Base-by-base conservation (phyloP, 2,329 filamentous ascomycete species). In the Grosmannia serpens region DNA sequence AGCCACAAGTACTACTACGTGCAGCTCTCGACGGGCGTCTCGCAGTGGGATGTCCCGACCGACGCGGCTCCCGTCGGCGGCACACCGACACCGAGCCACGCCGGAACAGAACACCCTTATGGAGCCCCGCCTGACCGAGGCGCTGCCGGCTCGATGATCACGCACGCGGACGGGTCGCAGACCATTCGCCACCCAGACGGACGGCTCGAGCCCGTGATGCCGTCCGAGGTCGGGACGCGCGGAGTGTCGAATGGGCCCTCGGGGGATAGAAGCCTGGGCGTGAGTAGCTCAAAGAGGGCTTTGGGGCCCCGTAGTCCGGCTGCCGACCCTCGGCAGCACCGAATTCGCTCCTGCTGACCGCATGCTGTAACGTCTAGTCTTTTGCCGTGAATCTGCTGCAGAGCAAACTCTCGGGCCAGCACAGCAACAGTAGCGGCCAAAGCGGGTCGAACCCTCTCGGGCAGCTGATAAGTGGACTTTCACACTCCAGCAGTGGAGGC, bases 31-130 rank as follows among this genome's bases (percentile, higher is more conserved):
- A 88, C 85, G 9, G 86, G 86, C 53, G 77, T 82, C 44, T 87
- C 85, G 62, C 85, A 88, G 71, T 89, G 86, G 86, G 85, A 88
- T n/a, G 78, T 80, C 35, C 86, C 86, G 35, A 88, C 82, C 17
- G 76, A 82, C 60, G 77, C 84, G 55, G 84, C 81, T 9, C 83
- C 81, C 51, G 78, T 80, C 26, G 80, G 81, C 62, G 62, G 62
- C 51, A 64, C 62, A 7, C 82, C 75, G 67, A 84, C 81, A 44
- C 84, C 81, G 52, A 79, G 74, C 61, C 61, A 63, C 57, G 77
- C 77, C 59, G 74, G 70, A 57, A 65, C 69, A 61, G 81, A 86
- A 24, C 84, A 87, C 65, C 85, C 84, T 6, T 87, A 85, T 70
- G 81, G 82, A 60, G 73, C 76, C 15, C 81, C 79, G 35, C 57